phyloP scores from a whole-genome alignment of 176 grass and related monocot species.

The Rhipidocladum racemiflorum region DNA sequence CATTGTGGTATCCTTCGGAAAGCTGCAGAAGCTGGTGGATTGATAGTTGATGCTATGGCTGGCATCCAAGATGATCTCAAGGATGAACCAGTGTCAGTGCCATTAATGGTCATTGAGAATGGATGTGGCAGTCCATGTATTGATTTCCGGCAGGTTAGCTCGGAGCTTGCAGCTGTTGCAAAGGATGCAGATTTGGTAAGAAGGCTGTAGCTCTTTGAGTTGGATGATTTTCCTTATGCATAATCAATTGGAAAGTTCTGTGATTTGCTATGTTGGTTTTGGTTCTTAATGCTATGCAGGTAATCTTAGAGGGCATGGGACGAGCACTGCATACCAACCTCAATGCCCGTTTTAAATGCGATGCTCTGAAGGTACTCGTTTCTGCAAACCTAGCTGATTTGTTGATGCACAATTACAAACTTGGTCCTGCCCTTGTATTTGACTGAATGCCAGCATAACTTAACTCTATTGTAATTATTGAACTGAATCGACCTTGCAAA shows the following conservation, averaged over 20 bases:
- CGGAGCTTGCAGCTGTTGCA: conserved; percentile 74
- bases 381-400: not conserved
- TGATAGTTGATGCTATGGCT: conserved; percentile 91
- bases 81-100: conserved; percentile 52
- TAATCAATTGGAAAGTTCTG: conserved; percentile 8
- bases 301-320: conserved; percentile 97
- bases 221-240: conserved; percentile 13
- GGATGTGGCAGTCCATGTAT: conserved; percentile 88
- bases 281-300: conserved; percentile 36
- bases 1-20: conserved; percentile 85
- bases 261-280: conserved; percentile 24
- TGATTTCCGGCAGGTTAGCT: conserved; percentile 96
- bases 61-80: conserved; percentile 76
- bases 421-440: not conserved
- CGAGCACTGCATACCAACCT: conserved; percentile 89
- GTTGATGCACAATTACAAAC: not conserved
- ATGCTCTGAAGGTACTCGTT: conserved; percentile 80
- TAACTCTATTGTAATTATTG: not conserved
- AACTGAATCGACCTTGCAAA: not conserved
- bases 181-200: conserved; percentile 93
- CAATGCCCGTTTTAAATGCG: conserved; percentile 80
- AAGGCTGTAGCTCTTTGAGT: not conserved
- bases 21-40: conserved; percentile 90
- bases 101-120: conserved; percentile 93
- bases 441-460: not conserved